A percentile compares a stretch with the other conserved stretches of the same genome.
These are phyloP conservation scores for Camelina neglecta DNA, from an alignment of 345 rosid species.

Conservation along the genomic window DNA sequence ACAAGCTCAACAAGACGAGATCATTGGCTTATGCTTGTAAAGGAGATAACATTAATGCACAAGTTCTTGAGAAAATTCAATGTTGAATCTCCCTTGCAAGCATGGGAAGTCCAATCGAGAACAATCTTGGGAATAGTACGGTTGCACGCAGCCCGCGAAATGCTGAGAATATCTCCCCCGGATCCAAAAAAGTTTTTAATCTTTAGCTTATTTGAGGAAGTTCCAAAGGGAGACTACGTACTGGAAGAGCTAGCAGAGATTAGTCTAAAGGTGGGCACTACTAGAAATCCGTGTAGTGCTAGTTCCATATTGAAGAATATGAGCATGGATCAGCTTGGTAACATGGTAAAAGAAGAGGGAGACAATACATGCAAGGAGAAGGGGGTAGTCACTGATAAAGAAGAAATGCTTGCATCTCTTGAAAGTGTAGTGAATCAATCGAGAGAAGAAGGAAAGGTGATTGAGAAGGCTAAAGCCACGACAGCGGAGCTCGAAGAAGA, in stretches of 20 bases:
- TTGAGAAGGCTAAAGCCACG: conserved; percentile 69
- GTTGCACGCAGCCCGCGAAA: conserved; percentile 91
- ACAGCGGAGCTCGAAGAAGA: conserved; percentile 69
- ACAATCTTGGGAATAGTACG: conserved; percentile 78
- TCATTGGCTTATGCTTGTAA: conserved; percentile 79
- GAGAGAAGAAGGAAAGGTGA: conserved; percentile 64
- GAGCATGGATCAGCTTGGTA: conserved; percentile 52
- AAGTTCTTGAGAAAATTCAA: conserved; percentile 59
- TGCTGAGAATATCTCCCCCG: conserved; percentile 83
- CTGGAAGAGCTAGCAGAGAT: conserved; percentile 67
- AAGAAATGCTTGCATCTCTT: conserved; percentile 51
- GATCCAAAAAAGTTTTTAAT: conserved; percentile 79
- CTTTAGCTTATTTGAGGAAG: conserved; percentile 74
- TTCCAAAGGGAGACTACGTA: conserved; percentile 90
- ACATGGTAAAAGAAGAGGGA: conserved; percentile 41
- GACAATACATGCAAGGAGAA: conserved; percentile 43
- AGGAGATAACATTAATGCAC: conserved; percentile 78
- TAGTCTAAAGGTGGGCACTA: conserved; percentile 55
- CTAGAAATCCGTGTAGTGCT: conserved; percentile 62
- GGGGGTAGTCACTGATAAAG: conserved; percentile 11
- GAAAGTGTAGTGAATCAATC: conserved; percentile 62
- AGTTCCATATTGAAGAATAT: conserved; percentile 71
- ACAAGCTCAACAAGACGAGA: conserved; percentile 95
- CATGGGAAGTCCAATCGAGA: conserved; percentile 85
- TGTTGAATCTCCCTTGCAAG: conserved; percentile 56